A percentile compares a stretch with the other conserved stretches of the same genome.
Conservation (phyloP, 176 grass and related monocot genomes). For the Canna indica region DNA sequence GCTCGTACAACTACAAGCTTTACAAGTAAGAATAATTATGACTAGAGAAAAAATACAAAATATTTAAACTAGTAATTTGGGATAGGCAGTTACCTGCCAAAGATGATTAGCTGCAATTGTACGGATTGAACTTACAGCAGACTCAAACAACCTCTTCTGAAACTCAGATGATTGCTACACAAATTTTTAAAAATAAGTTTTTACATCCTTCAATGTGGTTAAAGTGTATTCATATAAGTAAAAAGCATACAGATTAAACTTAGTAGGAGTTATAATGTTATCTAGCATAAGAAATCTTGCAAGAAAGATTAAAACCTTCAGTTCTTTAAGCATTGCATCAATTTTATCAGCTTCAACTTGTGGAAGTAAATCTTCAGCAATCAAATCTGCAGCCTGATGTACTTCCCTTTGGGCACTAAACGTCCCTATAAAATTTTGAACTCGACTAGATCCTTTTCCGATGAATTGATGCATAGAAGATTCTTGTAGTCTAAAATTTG, state of each 20-base stretch:
- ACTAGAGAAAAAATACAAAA: slow-evolving; percentile 22
- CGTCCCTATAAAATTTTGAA: slow-evolving; percentile 47
- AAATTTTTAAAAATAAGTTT: slow-evolving; percentile 20
- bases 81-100: slow-evolving; percentile 54
- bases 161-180: slow-evolving; percentile 89
- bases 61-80: slow-evolving; percentile 2
- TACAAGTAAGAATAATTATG: slow-evolving; percentile 29
- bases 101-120: slow-evolving; percentile 95
- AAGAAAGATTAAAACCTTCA: slow-evolving; percentile 47
- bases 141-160: slow-evolving; percentile 89
- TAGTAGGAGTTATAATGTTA: neutral
- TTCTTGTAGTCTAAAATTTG: slow-evolving; percentile 56
- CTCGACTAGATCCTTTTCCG: slow-evolving; percentile 43
- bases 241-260: neutral
- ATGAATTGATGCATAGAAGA: slow-evolving; percentile 35
- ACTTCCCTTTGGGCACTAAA: slow-evolving; percentile 34
- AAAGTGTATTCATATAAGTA: slow-evolving; percentile 9
- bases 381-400: slow-evolving; percentile 39
- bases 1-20: slow-evolving; percentile 97
- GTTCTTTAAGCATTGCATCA: slow-evolving; percentile 76
- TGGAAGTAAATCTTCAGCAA: slow-evolving; percentile 74
- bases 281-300: slow-evolving; percentile 11
- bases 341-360: slow-evolving; percentile 88
- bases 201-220: slow-evolving; percentile 4
- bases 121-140: slow-evolving; percentile 79